Evolutionary conservation across 2,329 filamentous ascomycete species (phyloP).

Genomic region (Alternaria sp.): DNA sequence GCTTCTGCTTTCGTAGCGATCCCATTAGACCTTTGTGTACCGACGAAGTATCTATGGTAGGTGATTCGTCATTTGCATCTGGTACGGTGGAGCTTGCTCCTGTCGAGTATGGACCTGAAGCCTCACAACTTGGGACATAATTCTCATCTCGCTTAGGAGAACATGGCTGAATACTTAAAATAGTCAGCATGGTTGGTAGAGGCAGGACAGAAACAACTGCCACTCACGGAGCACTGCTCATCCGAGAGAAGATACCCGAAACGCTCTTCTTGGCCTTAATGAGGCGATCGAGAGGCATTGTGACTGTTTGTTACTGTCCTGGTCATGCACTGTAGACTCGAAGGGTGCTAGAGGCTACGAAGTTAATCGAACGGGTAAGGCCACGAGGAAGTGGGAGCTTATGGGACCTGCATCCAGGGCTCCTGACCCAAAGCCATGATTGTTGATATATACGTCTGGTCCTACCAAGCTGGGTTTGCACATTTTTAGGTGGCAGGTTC

Average conservation of each 20-base stretch:
- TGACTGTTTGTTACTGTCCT: slow-evolving; percentile 23
- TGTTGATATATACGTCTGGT: slow-evolving; percentile 23
- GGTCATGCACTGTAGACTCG: slow-evolving; percentile 4
- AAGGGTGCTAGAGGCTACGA: background rate
- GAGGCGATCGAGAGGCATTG: slow-evolving; percentile 41
- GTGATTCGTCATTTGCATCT: slow-evolving; percentile 23
- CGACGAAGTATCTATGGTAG: slow-evolving; percentile 37
- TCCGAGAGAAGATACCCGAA: slow-evolving; percentile 37
- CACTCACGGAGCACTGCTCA: slow-evolving; percentile 7
- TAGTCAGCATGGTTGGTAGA: slow-evolving; percentile 10
- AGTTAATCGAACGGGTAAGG: background rate
- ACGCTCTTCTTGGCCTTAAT: slow-evolving; percentile 44
- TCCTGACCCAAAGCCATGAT: slow-evolving; percentile 19
- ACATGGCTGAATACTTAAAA: background rate
- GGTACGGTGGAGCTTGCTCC: slow-evolving; percentile 6
- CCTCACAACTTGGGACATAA: slow-evolving; percentile 21
- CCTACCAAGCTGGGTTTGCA: slow-evolving; percentile 9
- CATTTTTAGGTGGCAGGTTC: slow-evolving; percentile 2
- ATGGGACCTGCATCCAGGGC: background rate
- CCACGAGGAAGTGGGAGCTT: slow-evolving; percentile 1
- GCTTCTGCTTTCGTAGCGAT: slow-evolving; percentile 32
- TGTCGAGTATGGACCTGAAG: slow-evolving; percentile 20
- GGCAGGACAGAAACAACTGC: background rate
- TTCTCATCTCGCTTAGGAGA: slow-evolving; percentile 21
- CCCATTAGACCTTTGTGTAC: slow-evolving; percentile 39